Evolutionary conservation across 129 eudicot species (phyloP).

Genomic region (Chrysanthemum lavandulifolium): DNA sequence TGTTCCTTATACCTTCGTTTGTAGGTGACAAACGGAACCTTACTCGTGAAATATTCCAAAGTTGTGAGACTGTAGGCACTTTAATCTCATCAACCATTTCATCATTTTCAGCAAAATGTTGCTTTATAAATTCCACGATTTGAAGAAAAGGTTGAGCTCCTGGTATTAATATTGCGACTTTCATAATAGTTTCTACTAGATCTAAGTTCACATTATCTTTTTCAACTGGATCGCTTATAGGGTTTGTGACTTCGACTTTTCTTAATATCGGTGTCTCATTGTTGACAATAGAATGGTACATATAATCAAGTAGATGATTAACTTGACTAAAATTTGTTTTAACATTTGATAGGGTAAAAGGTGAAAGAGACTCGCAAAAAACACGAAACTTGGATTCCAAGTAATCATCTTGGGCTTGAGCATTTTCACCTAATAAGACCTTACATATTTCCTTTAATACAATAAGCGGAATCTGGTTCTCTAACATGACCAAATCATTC

Average conservation of each 20-base stretch:
- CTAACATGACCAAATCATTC: conserved; percentile 35
- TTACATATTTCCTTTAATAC: conserved; percentile 24
- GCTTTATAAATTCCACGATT: not conserved
- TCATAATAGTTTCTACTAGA: conserved; percentile 14
- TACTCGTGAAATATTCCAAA: conserved; percentile 26
- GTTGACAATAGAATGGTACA: conserved; percentile 15
- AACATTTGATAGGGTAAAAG: not conserved
- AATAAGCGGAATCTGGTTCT: conserved; percentile 38
- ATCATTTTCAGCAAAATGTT: not conserved
- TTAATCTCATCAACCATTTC: conserved; percentile 37
- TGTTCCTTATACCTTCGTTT: conserved; percentile 29
- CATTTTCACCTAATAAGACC: not conserved
- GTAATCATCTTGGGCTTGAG: not conserved
- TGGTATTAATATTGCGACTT: conserved; percentile 14
- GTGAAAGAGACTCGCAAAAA: conserved; percentile 10
- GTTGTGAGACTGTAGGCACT: conserved; percentile 47
- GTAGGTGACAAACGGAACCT: conserved; percentile 22
- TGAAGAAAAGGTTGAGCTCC: conserved; percentile 9
- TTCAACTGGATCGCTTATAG: not conserved
- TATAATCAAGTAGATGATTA: conserved; percentile 15
- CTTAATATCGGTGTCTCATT: not conserved
- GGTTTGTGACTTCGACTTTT: not conserved
- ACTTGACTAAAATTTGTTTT: not conserved
- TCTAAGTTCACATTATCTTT: conserved; percentile 7
- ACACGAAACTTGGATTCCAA: conserved; percentile 10